phyloP scores from a whole-genome alignment of 1,139 yeast genomes.

The Casaregolazyma suthepensis region DNA sequence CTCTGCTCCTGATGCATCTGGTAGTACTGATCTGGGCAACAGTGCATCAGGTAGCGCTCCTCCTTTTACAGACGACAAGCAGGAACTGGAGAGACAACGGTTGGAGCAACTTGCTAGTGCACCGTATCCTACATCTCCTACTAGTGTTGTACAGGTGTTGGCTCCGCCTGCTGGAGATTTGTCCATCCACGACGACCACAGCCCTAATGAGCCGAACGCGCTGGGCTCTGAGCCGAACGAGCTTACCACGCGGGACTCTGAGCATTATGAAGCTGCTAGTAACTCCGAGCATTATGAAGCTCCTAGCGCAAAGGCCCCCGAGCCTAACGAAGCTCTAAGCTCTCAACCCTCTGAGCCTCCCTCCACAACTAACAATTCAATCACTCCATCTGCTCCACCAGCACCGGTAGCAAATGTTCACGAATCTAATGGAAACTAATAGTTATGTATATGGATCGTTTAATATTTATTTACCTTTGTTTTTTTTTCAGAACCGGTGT shows the following conservation, averaged over 20 bases:
- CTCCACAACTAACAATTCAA: background rate
- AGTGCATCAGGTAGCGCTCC: background rate
- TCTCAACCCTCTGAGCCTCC: background rate
- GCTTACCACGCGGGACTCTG: background rate
- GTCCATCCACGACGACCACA: background rate
- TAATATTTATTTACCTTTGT: background rate
- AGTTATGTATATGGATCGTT: background rate
- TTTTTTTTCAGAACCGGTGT: background rate
- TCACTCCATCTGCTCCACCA: slow-evolving; percentile 2
- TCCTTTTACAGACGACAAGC: slow-evolving; percentile 21
- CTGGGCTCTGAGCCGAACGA: background rate
- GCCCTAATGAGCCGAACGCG: background rate
- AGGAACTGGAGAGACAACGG: slow-evolving; percentile 26
- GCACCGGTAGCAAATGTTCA: slow-evolving; percentile 1
- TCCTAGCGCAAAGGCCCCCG: too few species aligned
- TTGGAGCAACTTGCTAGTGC: slow-evolving; percentile 19
- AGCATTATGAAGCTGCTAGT: too few species aligned
- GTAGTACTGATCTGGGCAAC: background rate
- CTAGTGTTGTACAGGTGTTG: background rate
- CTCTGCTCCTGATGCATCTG: slow-evolving; percentile 1
- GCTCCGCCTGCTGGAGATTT: background rate
- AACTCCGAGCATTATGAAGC: too few species aligned
- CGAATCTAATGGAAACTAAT: background rate
- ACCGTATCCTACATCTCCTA: slow-evolving; percentile 6
- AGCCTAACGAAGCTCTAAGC: too few species aligned